Evolutionary conservation across 495 filamentous ascomycete genomes (phyloP), one percentile per base, ranked within the genome.

Genomic region (Penicillium subrubescens): DNA sequence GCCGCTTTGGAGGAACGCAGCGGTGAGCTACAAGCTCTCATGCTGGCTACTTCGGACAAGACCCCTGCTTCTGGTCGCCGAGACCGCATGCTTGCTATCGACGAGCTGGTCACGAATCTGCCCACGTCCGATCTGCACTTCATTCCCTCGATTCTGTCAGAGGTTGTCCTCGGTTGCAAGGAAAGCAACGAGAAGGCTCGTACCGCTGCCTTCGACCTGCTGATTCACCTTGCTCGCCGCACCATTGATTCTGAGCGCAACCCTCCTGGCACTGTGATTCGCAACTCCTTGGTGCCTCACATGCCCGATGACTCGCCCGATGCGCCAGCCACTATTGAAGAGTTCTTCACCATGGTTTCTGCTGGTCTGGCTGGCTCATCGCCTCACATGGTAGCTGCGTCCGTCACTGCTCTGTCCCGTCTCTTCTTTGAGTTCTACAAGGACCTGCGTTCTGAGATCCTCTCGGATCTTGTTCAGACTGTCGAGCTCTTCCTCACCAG

Each of bases 271-370:
- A 89, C 90, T 29, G 81, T 82, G 44, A 92, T 99, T 62, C 82
- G 91, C 59, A 95, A 94, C 73, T 89, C 88, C 57, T 90, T 92
- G 68, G 92, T 97, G 5, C 84, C 91, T 0, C 86, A 94, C 73
- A 94, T 97, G 91, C 84, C 90, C 5, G 78, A 86, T 37, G 84
- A 94, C 73, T 88, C 93, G 2, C 90, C 92, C n/a, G 78, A 85
- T 58, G 92, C 88, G 3, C 73, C 83, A 15, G 94, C 94, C 8
- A 90, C 83, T 15, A 83, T 98, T 31, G 94, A 97, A 68, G 95
- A 98, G 73, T 97, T 96, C 76, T 92, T 97, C 84, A 97, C 93
- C 44, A 99, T 99, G 94, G 89, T 99, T 35, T 94, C 91, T 53
- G 96, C 95, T 23, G 95, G 96, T 75, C 86, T 99, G 34, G 95